Percentiles rank a stretch among this genome's conserved stretches.
Conservation (phyloP, 768 basidiomycete genomes). For the Tricholoma bakamatsutake region DNA sequence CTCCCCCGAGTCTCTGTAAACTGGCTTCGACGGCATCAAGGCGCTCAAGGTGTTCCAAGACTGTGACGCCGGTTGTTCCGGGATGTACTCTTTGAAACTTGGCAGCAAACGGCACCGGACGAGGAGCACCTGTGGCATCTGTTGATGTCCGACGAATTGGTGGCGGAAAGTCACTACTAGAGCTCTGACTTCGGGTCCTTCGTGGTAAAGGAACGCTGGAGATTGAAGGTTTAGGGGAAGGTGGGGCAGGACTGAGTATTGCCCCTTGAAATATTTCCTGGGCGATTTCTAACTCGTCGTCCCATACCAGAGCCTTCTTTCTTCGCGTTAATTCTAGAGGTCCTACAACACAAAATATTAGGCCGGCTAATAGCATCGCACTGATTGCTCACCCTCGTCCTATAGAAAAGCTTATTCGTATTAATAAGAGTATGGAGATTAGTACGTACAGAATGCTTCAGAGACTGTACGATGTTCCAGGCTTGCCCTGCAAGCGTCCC, state of each 20-base stretch:
- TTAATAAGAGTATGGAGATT: not conserved
- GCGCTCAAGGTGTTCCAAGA: slow-evolving; percentile 81
- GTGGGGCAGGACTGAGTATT: slow-evolving; percentile 30
- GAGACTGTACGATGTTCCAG: slow-evolving; percentile 83
- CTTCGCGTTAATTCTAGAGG: slow-evolving; percentile 87
- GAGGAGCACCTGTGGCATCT: slow-evolving; percentile 54
- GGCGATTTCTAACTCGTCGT: slow-evolving; percentile 73
- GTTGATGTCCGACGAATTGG: slow-evolving; percentile 60
- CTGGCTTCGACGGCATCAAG: slow-evolving; percentile 80
- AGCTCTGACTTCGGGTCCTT: slow-evolving; percentile 53
- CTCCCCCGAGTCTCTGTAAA: slow-evolving; percentile 64
- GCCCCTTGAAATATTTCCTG: slow-evolving; percentile 45
- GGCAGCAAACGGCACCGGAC: slow-evolving; percentile 79
- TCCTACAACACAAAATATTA: slow-evolving; percentile 36
- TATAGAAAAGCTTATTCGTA: slow-evolving; percentile 18
- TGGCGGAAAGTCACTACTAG: slow-evolving; percentile 69
- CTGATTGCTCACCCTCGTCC: slow-evolving; percentile 60
- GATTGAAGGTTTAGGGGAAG: slow-evolving; percentile 58
- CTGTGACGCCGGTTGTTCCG: slow-evolving; percentile 80
- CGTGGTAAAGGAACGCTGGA: slow-evolving; percentile 55
- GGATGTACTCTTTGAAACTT: slow-evolving; percentile 82
- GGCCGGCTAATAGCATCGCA: not conserved
- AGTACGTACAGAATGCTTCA: slow-evolving; percentile 62
- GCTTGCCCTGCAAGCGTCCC: slow-evolving; percentile 52
- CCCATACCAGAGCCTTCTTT: slow-evolving; percentile 76